phyloP scores from a whole-genome alignment of 495 filamentous ascomycete genomes.

The Lepraria neglecta region DNA sequence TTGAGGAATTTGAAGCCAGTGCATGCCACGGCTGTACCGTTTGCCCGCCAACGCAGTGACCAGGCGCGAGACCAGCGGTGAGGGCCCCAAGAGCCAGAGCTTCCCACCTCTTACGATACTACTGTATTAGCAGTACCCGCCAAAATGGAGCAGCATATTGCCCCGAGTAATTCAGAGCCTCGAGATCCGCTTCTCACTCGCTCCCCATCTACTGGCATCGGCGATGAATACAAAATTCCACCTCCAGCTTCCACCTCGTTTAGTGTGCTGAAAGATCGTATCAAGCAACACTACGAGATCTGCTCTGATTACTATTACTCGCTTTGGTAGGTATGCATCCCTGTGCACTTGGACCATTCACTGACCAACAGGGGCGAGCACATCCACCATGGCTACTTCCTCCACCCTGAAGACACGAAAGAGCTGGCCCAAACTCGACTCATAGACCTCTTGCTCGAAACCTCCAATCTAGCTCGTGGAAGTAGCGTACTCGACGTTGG shows the following conservation, averaged over 20 bases:
- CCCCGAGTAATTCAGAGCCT: too few relatives aligned
- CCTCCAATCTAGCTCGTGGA: slow-evolving; percentile 33
- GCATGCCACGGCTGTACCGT: too few relatives aligned
- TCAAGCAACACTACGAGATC: slow-evolving; percentile 53
- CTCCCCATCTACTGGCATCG: neutral
- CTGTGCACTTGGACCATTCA: neutral
- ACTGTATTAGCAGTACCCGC: too few relatives aligned
- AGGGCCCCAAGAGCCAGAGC: too few relatives aligned
- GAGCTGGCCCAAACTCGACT: slow-evolving; percentile 49
- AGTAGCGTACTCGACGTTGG: slow-evolving; percentile 48
- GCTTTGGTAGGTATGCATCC: slow-evolving; percentile 19
- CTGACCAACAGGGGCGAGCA: slow-evolving; percentile 47
- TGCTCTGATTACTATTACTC: slow-evolving; percentile 36
- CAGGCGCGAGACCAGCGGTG: too few relatives aligned
- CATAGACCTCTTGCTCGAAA: slow-evolving; percentile 46
- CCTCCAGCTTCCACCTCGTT: slow-evolving; percentile 29
- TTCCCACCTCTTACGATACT: too few relatives aligned
- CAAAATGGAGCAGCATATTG: too few relatives aligned
- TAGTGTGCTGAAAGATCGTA: slow-evolving; percentile 51
- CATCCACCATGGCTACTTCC: slow-evolving; percentile 56
- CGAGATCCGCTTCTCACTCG: too few relatives aligned
- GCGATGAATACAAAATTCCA: slow-evolving; percentile 5
- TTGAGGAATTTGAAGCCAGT: too few relatives aligned
- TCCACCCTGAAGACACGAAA: slow-evolving; percentile 42
- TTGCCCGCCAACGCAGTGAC: too few relatives aligned